Conservation (phyloP, 345 rosid genomes). For the Eucalyptus cladocalyx region DNA sequence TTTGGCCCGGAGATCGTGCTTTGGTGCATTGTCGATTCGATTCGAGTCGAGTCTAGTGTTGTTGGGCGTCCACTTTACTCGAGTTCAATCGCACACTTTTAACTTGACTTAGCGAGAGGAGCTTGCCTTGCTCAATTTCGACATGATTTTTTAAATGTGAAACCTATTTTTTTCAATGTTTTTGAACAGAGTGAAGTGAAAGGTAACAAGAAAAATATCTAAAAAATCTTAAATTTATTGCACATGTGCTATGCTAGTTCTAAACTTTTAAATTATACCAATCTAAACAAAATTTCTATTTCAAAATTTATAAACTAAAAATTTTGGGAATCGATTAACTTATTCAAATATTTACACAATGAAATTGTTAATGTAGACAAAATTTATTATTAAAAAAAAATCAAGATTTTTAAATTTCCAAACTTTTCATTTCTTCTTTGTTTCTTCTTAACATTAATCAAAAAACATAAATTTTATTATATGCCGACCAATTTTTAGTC, state of each 20-base stretch:
- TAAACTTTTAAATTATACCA: background rate
- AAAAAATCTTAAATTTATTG: accelerated
- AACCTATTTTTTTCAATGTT: accelerated
- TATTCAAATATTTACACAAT: too few relatives aligned
- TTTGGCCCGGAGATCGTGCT: background rate
- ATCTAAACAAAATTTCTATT: too few relatives aligned
- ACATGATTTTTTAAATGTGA: background rate
- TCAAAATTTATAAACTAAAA: too few relatives aligned
- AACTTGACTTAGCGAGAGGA: background rate
- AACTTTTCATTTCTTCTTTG: too few relatives aligned
- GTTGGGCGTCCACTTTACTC: background rate
- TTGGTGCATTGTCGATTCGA: background rate
- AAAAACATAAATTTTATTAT: too few relatives aligned
- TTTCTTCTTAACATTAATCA: too few relatives aligned
- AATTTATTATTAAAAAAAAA: too few relatives aligned
- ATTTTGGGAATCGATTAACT: too few relatives aligned
- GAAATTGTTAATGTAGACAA: accelerated
- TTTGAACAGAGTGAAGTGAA: background rate
- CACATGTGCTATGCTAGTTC: accelerated
- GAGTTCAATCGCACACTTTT: background rate
- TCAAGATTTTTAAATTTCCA: too few relatives aligned
- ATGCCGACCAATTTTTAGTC: too few relatives aligned
- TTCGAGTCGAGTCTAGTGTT: background rate
- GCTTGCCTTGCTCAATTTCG: accelerated
- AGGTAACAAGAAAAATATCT: too few relatives aligned